These are phyloP conservation scores for Botrytis elliptica DNA, from an alignment of 2,329 filamentous ascomycete genomes.

Conservation along the genomic window DNA sequence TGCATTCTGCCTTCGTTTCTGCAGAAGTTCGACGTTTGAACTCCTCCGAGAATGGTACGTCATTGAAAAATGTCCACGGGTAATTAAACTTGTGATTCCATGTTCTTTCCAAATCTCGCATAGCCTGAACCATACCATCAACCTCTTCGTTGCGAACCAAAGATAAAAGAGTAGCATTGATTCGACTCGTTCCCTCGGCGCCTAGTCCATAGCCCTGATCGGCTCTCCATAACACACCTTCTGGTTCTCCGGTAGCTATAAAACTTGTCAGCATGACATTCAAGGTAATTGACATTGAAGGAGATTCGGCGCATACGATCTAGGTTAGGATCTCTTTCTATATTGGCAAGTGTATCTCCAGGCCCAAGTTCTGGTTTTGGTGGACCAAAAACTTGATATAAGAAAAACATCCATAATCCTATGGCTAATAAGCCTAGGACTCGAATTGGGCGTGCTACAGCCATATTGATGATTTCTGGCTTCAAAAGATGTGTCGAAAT, in stretches of 20 bases:
- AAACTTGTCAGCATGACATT: conserved; percentile 22
- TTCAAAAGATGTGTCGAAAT: conserved; percentile 21
- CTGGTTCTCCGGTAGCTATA: conserved; percentile 78
- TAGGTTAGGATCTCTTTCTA: conserved; percentile 78
- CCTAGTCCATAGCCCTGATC: conserved; percentile 76
- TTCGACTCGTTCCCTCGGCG: conserved; percentile 73
- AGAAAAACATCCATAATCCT: conserved; percentile 73
- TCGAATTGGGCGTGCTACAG: conserved; percentile 80
- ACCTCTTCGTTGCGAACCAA: conserved; percentile 92
- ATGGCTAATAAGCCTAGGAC: conserved; percentile 70
- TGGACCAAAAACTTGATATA: conserved; percentile 70
- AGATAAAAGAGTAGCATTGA: conserved; percentile 89
- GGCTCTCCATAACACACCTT: conserved; percentile 70
- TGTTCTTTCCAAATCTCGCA: conserved; percentile 86
- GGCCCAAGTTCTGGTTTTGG: conserved; percentile 45
- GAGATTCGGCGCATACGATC: conserved; percentile 64
- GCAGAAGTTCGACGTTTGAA: conserved; percentile 82
- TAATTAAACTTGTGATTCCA: conserved; percentile 99
- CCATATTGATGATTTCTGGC: conserved; percentile 57
- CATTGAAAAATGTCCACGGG: conserved; percentile 99
- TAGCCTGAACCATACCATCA: conserved; percentile 78
- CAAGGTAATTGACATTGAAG: background rate
- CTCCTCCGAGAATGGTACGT: conserved; percentile 87
- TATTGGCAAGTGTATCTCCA: conserved; percentile 53
- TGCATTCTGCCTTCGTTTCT: conserved; percentile 82